Evolutionary conservation across 1,139 yeast species (phyloP).

Genomic region (Kurtzmaniella quercitrusa): DNA sequence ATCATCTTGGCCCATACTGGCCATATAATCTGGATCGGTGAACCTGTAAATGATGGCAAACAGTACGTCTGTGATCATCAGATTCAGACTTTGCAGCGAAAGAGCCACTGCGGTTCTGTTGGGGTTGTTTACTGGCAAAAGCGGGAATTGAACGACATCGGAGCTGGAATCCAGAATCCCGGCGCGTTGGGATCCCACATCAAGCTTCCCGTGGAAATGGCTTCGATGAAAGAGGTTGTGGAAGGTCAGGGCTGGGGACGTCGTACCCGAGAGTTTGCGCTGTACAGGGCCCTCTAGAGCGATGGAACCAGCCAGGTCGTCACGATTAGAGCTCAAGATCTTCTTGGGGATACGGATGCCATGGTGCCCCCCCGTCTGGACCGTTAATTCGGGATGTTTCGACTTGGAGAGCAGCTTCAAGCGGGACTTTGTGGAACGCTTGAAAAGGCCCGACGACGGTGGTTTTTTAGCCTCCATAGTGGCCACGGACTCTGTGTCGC

Average conservation of each 20-base stretch:
- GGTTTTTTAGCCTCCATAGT: conserved; percentile 2
- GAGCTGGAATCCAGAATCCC: conserved; percentile 1
- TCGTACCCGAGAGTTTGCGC: conserved; percentile 21
- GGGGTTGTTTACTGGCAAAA: conserved; percentile 8
- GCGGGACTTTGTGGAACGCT: conserved; percentile 13
- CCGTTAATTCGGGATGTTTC: conserved; percentile 21
- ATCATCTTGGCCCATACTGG: conserved; percentile 13
- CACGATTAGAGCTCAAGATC: conserved; percentile 18
- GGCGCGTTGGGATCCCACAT: neutral
- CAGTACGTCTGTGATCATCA: conserved; percentile 30
- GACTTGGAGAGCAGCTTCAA: conserved; percentile 12
- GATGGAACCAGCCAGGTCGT: neutral
- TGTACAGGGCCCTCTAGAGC: conserved; percentile 6
- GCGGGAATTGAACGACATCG: conserved; percentile 1
- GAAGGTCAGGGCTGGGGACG: conserved; percentile 34
- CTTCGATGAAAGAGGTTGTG: conserved; percentile 35
- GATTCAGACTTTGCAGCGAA: conserved; percentile 41
- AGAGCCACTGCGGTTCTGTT: conserved; percentile 26
- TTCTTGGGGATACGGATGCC: conserved; percentile 26
- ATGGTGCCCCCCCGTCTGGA: conserved; percentile 28
- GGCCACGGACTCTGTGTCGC: conserved; percentile 2
- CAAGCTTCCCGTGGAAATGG: conserved; percentile 15
- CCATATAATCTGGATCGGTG: conserved; percentile 32
- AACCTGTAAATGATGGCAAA: conserved; percentile 36
- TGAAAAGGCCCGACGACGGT: conserved; percentile 8